Percentiles rank a stretch among this genome's conserved stretches.
Conservation (phyloP, 2,329 filamentous ascomycete species). For the Colletotrichum plurivorum region DNA sequence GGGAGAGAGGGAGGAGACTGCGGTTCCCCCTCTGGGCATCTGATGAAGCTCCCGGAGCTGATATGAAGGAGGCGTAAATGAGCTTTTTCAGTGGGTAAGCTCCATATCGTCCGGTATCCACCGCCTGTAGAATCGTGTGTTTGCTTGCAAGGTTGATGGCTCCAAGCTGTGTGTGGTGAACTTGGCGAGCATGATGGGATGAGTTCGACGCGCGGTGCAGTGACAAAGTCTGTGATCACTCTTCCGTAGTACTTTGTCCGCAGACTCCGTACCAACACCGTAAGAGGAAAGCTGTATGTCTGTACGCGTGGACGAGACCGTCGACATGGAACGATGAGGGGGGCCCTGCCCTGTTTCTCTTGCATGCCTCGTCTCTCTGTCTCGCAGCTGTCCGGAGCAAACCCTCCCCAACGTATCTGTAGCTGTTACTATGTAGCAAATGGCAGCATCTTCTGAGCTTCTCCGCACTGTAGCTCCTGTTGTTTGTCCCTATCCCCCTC, state of each 20-base stretch:
- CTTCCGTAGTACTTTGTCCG: too few relatives aligned
- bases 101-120: constrained; percentile 16
- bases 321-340: constrained; percentile 9
- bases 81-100: constrained; percentile 28
- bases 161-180: neutral
- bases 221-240: too few relatives aligned
- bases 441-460: constrained; percentile 11
- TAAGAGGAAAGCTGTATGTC: neutral
- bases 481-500: neutral
- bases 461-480: constrained; percentile 25
- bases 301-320: neutral
- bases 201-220: neutral
- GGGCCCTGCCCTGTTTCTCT: neutral
- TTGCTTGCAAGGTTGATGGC: constrained; percentile 23
- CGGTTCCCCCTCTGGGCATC: constrained; percentile 5
- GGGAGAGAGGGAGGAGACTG: neutral
- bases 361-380: constrained; percentile 2
- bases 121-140: neutral
- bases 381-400: constrained; percentile 29
- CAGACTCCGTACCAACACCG: too few relatives aligned
- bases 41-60: constrained; percentile 4
- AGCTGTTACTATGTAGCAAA: neutral
- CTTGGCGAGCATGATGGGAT: constrained; percentile 7
- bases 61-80: constrained; percentile 14
- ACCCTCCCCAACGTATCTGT: constrained; percentile 11